Conservation (phyloP, 192 early-diverging fungal species). For the Coemansia sp. region DNA sequence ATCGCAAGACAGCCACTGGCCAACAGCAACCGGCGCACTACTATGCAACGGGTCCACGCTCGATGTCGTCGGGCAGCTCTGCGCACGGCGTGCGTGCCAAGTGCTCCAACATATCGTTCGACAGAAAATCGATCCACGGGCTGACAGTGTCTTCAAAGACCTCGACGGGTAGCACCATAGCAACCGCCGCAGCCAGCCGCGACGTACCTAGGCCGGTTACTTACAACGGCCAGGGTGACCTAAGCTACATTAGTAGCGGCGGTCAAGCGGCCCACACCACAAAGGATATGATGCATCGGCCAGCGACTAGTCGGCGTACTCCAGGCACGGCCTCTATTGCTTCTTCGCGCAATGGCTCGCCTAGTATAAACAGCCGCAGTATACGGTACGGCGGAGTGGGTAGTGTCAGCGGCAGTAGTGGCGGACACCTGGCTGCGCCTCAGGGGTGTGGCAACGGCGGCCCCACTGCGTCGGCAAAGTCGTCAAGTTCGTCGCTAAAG, state of each 20-base stretch:
- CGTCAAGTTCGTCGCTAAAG: slow-evolving; percentile 34
- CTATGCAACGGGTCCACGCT: not conserved
- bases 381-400: slow-evolving; percentile 5
- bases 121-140: slow-evolving; percentile 8
- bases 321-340: slow-evolving; percentile 1
- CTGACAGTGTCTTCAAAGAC: not conserved
- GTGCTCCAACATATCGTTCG: slow-evolving; percentile 20
- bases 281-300: not conserved
- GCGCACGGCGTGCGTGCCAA: not conserved
- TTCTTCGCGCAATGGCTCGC: slow-evolving; percentile 3
- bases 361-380: not conserved
- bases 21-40: not conserved
- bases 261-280: not conserved
- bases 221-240: not conserved
- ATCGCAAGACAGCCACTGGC: not conserved
- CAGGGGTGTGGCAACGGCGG: not conserved
- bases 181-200: not conserved
- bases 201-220: not conserved
- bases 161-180: slow-evolving; percentile 6
- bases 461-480: slow-evolving; percentile 30
- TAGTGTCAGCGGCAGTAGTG: not conserved
- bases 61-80: not conserved
- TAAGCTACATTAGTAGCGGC: not conserved
- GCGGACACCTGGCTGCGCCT: not conserved
- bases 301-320: slow-evolving; percentile 2